Percentiles rank a stretch among this genome's conserved stretches.
These are phyloP conservation scores for Solanum phureja DNA, from an alignment of 257 asterid genomes.

Conservation along the genomic window DNA sequence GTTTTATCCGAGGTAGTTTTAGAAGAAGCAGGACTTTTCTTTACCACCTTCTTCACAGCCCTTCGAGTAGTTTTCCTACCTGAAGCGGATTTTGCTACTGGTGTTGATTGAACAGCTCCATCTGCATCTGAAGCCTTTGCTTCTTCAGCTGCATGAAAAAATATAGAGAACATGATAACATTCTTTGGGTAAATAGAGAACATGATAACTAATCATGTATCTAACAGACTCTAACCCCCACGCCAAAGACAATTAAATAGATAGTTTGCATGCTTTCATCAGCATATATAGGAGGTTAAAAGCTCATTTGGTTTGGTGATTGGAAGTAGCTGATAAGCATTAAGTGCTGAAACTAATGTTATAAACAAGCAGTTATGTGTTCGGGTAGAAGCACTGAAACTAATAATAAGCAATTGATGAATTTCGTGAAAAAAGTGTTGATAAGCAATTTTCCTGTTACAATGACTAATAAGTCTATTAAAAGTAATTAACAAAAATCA, in stretches of 20 bases:
- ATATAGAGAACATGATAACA: not conserved
- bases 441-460: not conserved
- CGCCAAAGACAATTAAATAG: not conserved
- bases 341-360: not conserved
- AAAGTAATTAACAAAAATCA: not conserved
- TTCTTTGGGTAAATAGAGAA: not conserved
- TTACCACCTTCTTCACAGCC: conserved; percentile 35
- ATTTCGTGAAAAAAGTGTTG: not conserved
- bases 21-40: conserved; percentile 15
- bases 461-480: not conserved
- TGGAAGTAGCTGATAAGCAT: not conserved
- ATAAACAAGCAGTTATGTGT: not conserved
- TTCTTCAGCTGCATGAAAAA: conserved; percentile 18
- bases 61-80: conserved; percentile 22
- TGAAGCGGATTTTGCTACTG: conserved; percentile 21
- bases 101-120: conserved; percentile 12
- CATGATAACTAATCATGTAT: not conserved
- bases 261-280: not conserved
- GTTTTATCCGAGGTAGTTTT: conserved; percentile 11
- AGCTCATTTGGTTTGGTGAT: not conserved
- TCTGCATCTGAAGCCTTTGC: conserved; percentile 6
- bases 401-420: not conserved
- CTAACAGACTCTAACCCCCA: not conserved
- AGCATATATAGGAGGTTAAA: not conserved
- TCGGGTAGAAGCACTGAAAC: not conserved